Base-by-base conservation (phyloP, 768 basidiomycete genomes). In the Suillus subluteus region DNA sequence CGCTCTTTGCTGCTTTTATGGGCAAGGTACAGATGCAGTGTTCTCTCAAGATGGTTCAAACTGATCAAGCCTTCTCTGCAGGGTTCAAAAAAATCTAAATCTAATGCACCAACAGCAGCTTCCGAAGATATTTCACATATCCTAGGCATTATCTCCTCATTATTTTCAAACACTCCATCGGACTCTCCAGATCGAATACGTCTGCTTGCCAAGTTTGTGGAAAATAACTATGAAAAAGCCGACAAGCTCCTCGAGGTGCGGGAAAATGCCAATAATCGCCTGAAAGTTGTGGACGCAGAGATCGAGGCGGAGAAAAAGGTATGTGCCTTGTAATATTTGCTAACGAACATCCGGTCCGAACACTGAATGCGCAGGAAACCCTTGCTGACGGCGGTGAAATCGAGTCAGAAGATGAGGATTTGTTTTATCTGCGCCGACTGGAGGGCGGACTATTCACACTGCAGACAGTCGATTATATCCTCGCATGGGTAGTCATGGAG, bases 401-500 rank as follows among this genome's bases (percentile, higher is more conserved):
- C 6, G 82, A 79, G 1, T 74, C 82, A 18, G 91, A 91, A 40
- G 85, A 91, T 66, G 89, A 92, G 70, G 90, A 94, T 38, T 69
- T 84, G 21, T 92, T 89, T 83, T 98, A 99, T 80, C 80, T 98
- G n/a, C 88, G 90, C 40, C 86, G 91, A 64, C 79, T 99, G 43
- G 95, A 98, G 65, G 88, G 89, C 2, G 98, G 98, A 0, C 78
- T 98, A 54, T 95, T 92, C 74, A 91, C 91, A 2, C 78, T 99
- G 9, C 97, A 99, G 73, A 95, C 90, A 21, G 86, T 95, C 48
- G 97, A 99, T 76, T 98, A 96, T 71, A 92, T 98, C 67, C 79
- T 98, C 46, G 95, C 92, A 6, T 99, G 98, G 98, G 79, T 98
- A 35, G 86, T 88, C 64, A 96, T 98, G 96, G 98, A 99, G 79